Conservation (phyloP, 192 early-diverging fungal species). For the Umbelopsis ramanniana region DNA sequence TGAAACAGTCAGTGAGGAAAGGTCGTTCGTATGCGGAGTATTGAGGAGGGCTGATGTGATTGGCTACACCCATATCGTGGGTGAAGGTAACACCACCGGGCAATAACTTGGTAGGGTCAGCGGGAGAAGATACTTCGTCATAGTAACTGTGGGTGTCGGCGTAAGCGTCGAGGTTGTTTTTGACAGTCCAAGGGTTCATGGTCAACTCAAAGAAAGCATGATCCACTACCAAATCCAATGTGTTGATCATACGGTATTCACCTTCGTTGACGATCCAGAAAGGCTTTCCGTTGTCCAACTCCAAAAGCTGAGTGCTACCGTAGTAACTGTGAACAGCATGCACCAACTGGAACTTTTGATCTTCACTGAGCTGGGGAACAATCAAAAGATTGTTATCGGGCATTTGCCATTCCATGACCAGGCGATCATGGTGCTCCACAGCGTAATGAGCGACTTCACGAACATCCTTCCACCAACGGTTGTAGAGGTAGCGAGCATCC, state of each 20-base stretch:
- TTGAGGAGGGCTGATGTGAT: slow-evolving; percentile 18
- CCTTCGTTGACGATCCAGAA: slow-evolving; percentile 35
- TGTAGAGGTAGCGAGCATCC: slow-evolving; percentile 25
- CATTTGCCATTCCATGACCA: slow-evolving; percentile 25
- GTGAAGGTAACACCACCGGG: slow-evolving; percentile 25
- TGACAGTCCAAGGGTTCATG: slow-evolving; percentile 31
- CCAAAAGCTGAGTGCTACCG: slow-evolving; percentile 25
- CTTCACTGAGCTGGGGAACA: not conserved
- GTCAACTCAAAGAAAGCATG: slow-evolving; percentile 30
- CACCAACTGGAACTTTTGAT: slow-evolving; percentile 27
- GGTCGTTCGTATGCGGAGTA: slow-evolving; percentile 26
- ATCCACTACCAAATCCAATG: slow-evolving; percentile 30
- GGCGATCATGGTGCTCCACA: slow-evolving; percentile 15
- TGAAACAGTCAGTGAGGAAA: slow-evolving; percentile 29
- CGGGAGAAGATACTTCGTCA: slow-evolving; percentile 17
- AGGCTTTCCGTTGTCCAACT: not conserved
- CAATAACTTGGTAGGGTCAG: not conserved
- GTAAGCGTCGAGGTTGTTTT: slow-evolving; percentile 24
- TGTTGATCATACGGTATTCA: slow-evolving; percentile 36
- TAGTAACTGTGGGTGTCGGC: slow-evolving; percentile 17
- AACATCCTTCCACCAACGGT: slow-evolving; percentile 16
- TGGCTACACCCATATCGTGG: slow-evolving; percentile 31
- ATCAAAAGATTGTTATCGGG: slow-evolving; percentile 27
- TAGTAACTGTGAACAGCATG: slow-evolving; percentile 35
- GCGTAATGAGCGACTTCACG: slow-evolving; percentile 25